A percentile compares a stretch with the other conserved stretches of the same genome.
These are phyloP conservation scores for Ilyonectria mors-panacis DNA, from an alignment of 2,329 filamentous ascomycete genomes.

Conservation along the genomic window DNA sequence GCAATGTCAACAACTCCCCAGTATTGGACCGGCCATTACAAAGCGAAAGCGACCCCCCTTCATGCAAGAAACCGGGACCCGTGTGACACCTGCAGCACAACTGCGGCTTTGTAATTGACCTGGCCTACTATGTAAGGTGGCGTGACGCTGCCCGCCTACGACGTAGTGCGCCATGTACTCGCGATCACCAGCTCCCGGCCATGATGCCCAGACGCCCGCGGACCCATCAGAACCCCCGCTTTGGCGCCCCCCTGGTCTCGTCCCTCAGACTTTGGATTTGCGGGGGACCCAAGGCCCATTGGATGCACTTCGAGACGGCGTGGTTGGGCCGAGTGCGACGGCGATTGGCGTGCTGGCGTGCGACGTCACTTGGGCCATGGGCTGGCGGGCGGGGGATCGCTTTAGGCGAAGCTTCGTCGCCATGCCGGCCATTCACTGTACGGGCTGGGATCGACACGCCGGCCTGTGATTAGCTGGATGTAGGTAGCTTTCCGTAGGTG, in stretches of 20 bases:
- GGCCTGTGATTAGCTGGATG: background rate
- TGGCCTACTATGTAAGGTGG: background rate
- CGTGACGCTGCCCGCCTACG: background rate
- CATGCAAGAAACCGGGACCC: slow-evolving; percentile 7
- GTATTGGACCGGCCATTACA: background rate
- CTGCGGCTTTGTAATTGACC: background rate
- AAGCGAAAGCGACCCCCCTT: slow-evolving; percentile 4
- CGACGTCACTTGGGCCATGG: slow-evolving; percentile 5
- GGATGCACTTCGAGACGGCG: background rate
- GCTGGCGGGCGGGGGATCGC: slow-evolving; percentile 2
- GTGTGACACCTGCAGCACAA: slow-evolving; percentile 2
- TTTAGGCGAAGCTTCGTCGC: slow-evolving; percentile 9
- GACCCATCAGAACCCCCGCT: slow-evolving; percentile 6
- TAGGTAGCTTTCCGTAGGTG: background rate
- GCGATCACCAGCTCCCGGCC: background rate
- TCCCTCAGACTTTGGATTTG: background rate
- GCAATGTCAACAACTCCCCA: background rate
- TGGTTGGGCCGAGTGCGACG: background rate
- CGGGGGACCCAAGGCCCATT: background rate
- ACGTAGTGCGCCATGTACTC: background rate
- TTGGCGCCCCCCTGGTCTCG: background rate
- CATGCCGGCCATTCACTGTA: no score
- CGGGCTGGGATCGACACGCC: background rate
- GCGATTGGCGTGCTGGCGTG: slow-evolving; percentile 4
- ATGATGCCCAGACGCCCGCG: slow-evolving; percentile 3